phyloP scores from a whole-genome alignment of 352 stramenopile genomes.

The Elongisporangium senticosum region DNA sequence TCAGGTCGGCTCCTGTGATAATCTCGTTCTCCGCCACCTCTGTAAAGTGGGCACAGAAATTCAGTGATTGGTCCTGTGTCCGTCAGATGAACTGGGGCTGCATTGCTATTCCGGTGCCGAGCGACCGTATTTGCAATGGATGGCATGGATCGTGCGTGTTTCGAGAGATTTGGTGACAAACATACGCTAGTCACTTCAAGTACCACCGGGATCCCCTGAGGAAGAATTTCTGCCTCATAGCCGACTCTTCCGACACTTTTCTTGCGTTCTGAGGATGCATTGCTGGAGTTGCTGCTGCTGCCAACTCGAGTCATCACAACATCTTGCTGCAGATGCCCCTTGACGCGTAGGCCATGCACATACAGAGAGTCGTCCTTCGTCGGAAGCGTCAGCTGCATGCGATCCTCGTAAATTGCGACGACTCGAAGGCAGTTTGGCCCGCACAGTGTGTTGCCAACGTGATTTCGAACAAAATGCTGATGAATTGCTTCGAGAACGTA shows the following conservation, averaged over 20 bases:
- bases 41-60: conserved; percentile 25
- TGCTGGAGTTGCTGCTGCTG: conserved; percentile 1
- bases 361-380: conserved; percentile 19
- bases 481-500: conserved; percentile 44
- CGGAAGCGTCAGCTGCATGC: conserved; percentile 4
- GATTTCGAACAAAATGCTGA: conserved; percentile 49
- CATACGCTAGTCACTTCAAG: conserved; percentile 29
- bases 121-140: not conserved
- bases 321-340: conserved; percentile 27
- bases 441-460: conserved; percentile 31
- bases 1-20: not conserved
- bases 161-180: conserved; percentile 5
- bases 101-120: conserved; percentile 2
- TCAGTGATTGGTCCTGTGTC: conserved; percentile 1
- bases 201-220: conserved; percentile 22
- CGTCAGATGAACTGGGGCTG: not conserved
- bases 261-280: not conserved
- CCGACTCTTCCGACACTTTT: not conserved
- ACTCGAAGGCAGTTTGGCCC: conserved; percentile 28
- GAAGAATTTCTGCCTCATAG: conserved; percentile 1
- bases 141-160: not conserved
- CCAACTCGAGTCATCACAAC: conserved; percentile 10
- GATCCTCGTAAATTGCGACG: conserved; percentile 36
- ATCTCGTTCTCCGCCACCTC: not conserved
- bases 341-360: conserved; percentile 15